These are phyloP conservation scores for Drechslera avenae DNA, from an alignment of 2,329 filamentous ascomycete species.

Conservation along the genomic window DNA sequence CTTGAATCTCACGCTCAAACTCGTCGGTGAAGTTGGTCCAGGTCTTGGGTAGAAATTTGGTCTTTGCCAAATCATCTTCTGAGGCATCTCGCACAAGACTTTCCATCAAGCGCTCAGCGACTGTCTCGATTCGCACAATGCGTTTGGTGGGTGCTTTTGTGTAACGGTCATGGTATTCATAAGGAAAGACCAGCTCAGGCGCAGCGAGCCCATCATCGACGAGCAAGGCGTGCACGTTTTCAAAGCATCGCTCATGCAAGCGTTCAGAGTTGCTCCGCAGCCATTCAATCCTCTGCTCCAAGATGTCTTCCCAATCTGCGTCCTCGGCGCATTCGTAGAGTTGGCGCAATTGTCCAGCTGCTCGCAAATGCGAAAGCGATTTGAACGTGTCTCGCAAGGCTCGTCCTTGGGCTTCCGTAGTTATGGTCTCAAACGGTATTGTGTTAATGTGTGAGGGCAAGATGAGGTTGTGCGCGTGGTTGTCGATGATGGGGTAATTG, in stretches of 20 bases:
- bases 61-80: constrained; percentile 39
- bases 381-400: constrained; percentile 67
- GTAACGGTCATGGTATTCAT: constrained; percentile 64
- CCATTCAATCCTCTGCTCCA: constrained; percentile 55
- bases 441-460: constrained; percentile 55
- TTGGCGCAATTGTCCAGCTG: constrained; percentile 68
- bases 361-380: constrained; percentile 72
- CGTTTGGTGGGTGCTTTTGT: constrained; percentile 68
- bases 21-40: constrained; percentile 55
- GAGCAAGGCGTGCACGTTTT: constrained; percentile 73
- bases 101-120: constrained; percentile 68
- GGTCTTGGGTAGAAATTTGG: constrained; percentile 43
- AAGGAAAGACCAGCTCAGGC: constrained; percentile 62
- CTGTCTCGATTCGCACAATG: constrained; percentile 77
- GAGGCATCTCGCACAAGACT: constrained; percentile 51
- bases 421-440: constrained; percentile 65
- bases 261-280: constrained; percentile 55
- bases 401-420: constrained; percentile 72
- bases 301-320: constrained; percentile 65
- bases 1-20: constrained; percentile 60
- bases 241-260: constrained; percentile 68
- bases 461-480: constrained; percentile 73
- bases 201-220: constrained; percentile 75
- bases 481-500: constrained; percentile 68
- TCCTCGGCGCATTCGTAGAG: constrained; percentile 64